Conservation (phyloP, 139 green algal species). For the Micractinium sp. region DNA sequence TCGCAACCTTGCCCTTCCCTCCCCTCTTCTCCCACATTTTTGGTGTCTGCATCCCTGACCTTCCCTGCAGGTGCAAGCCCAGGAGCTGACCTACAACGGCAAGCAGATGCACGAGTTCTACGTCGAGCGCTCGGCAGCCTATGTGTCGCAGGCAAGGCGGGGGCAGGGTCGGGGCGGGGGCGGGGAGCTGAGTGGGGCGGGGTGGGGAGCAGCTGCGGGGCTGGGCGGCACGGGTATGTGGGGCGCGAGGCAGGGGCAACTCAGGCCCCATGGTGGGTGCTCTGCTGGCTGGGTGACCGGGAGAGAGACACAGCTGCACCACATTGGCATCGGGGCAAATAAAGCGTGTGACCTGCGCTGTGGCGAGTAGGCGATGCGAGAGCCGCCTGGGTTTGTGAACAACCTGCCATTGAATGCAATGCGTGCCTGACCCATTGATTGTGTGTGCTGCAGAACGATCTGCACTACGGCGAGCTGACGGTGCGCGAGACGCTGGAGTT, state of each 20-base stretch:
- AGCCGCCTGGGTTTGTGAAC: no score
- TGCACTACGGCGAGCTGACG: slow-evolving; percentile 56
- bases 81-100: slow-evolving; percentile 62
- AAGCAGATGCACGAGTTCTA: slow-evolving; percentile 50
- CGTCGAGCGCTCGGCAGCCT: slow-evolving; percentile 48
- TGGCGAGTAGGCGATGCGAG: no score
- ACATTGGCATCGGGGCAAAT: no score
- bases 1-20: neutral
- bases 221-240: no score
- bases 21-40: neutral
- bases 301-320: no score
- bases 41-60: neutral
- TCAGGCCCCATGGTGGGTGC: no score
- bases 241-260: no score
- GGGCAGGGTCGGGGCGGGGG: neutral
- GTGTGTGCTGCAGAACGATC: neutral
- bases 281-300: no score
- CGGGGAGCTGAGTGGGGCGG: no score
- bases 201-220: neutral
- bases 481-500: slow-evolving; percentile 66
- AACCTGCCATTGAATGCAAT: no score
- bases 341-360: no score
- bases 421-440: no score
- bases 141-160: slow-evolving; percentile 57
- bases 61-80: slow-evolving; percentile 33